A percentile compares a stretch with the other conserved stretches of the same genome.
Conservation (phyloP, 2,329 filamentous ascomycete genomes). For the Dactylellina cionopaga region DNA sequence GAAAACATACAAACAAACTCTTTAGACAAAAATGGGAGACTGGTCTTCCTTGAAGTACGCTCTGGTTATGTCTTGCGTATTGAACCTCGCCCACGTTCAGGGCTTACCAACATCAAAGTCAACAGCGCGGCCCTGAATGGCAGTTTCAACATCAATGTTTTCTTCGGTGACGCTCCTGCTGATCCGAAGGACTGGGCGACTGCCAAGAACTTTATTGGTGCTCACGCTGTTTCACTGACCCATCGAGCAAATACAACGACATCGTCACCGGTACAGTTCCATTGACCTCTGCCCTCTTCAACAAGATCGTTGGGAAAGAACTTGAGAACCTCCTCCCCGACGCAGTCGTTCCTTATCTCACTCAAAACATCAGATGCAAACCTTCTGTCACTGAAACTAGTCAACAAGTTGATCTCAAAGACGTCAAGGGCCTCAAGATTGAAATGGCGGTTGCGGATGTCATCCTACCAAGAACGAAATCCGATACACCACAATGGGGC, state of each 20-base stretch:
- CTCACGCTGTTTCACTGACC: conserved; percentile 60
- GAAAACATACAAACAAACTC: too few species aligned
- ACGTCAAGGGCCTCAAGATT: conserved; percentile 57
- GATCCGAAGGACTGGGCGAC: conserved; percentile 58
- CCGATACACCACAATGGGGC: conserved; percentile 10
- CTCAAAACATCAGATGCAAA: conserved; percentile 58
- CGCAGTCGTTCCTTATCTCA: conserved; percentile 58
- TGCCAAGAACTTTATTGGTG: conserved; percentile 62
- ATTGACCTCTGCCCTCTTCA: conserved; percentile 60
- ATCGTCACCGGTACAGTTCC: too few species aligned
- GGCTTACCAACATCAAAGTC: conserved; percentile 59
- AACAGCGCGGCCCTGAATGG: conserved; percentile 59
- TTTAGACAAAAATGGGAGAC: too few species aligned
- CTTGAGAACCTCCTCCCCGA: conserved; percentile 57
- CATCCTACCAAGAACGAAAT: conserved; percentile 10
- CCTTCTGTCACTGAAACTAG: conserved; percentile 38
- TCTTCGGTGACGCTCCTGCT: conserved; percentile 59
- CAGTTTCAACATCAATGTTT: conserved; percentile 60
- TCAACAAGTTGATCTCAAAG: conserved; percentile 52
- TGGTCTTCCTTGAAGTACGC: too few species aligned
- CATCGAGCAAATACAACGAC: too few species aligned
- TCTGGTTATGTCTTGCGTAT: too few species aligned
- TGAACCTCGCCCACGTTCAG: too few species aligned
- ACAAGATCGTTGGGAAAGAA: conserved; percentile 57
- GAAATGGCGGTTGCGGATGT: conserved; percentile 58